Percentiles rank a stretch among this genome's conserved stretches.
phyloP scores from a whole-genome alignment of 225 moss, liverwort and hornwort species.

The Neckera pumila region DNA sequence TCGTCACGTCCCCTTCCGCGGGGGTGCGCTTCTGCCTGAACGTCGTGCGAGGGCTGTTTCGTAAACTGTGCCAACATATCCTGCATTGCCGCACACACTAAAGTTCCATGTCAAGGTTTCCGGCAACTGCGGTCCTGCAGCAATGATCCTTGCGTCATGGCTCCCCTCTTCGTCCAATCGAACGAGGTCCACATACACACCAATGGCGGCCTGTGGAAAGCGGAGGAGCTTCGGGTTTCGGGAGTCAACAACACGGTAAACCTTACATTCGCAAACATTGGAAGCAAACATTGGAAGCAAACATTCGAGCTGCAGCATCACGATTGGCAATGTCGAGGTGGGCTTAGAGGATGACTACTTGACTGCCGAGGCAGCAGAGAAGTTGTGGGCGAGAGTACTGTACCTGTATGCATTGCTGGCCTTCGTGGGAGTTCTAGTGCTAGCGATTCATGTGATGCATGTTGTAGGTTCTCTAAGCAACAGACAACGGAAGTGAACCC shows the following conservation, averaged over 20 bases:
- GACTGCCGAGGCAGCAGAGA: not conserved
- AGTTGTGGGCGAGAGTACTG: not conserved
- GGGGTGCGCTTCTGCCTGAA: not conserved
- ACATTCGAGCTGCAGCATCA: not conserved
- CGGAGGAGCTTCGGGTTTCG: not conserved
- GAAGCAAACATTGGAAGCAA: not conserved
- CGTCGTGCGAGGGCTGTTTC: not conserved
- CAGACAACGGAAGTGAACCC: not conserved
- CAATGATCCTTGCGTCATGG: not conserved
- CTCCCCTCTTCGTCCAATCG: not conserved
- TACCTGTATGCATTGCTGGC: not conserved
- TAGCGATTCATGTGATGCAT: not conserved
- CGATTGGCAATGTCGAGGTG: slow-evolving; percentile 12
- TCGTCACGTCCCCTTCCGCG: not conserved
- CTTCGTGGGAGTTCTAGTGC: not conserved
- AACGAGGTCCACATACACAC: not conserved
- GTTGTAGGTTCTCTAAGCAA: not conserved
- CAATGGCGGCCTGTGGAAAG: not conserved
- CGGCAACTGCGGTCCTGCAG: not conserved
- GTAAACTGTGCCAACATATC: not conserved
- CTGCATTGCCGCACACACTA: not conserved
- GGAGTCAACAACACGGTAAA: not conserved
- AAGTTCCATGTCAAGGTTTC: not conserved
- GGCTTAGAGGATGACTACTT: slow-evolving; percentile 6
- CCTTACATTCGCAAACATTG: not conserved